Conservation (phyloP, 208 protist species). For the Acanthamoeba royreba region DNA sequence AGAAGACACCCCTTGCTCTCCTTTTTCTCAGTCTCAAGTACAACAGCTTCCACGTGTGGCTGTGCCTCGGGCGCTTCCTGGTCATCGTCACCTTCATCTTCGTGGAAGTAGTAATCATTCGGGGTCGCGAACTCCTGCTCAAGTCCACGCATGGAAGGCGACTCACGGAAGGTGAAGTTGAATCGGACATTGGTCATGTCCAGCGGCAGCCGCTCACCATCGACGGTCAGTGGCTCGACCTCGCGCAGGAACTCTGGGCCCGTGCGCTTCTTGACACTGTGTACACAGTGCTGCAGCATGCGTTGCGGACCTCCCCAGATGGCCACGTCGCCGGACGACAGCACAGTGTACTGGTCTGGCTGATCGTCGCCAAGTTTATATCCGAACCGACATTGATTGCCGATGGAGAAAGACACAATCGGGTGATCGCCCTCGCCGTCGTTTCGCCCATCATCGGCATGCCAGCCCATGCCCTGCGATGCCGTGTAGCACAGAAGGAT, state of each 20-base stretch:
- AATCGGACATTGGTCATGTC: background rate
- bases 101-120: too few relatives aligned
- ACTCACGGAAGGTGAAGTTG: conserved; percentile 61
- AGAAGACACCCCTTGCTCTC: too few relatives aligned
- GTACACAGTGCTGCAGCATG: conserved; percentile 53
- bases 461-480: conserved; percentile 43
- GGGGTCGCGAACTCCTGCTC: conserved; percentile 36
- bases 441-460: conserved; percentile 36
- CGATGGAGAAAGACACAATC: conserved; percentile 55
- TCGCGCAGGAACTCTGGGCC: conserved; percentile 18
- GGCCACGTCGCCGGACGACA: conserved; percentile 52
- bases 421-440: conserved; percentile 65
- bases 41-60: too few relatives aligned
- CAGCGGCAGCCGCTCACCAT: too few relatives aligned
- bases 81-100: too few relatives aligned
- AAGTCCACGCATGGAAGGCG: conserved; percentile 34
- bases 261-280: background rate
- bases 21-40: too few relatives aligned
- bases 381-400: conserved; percentile 55
- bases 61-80: too few relatives aligned
- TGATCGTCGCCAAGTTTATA: conserved; percentile 15
- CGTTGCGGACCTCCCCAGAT: conserved; percentile 55
- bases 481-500: conserved; percentile 44
- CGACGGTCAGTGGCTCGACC: background rate
- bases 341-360: background rate